These are phyloP conservation scores for Cryptococcus sp. DNA, from an alignment of 1,284 basidiomycete species.

Conservation along the genomic window DNA sequence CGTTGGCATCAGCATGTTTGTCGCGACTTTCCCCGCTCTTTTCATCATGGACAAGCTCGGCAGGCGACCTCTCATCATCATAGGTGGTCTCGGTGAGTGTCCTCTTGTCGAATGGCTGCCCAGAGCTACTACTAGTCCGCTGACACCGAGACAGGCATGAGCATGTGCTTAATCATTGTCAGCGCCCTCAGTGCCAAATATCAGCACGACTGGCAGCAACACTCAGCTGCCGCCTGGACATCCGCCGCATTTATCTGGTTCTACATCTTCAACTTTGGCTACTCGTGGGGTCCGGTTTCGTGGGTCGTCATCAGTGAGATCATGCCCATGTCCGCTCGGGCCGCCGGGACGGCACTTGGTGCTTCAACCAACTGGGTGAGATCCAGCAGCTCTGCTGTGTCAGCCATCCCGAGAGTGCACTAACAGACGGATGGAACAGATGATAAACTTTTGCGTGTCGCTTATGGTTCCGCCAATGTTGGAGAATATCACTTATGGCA, in stretches of 20 bases:
- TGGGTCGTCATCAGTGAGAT: slow-evolving; percentile 30
- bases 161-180: slow-evolving; percentile 25
- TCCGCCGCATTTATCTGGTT: slow-evolving; percentile 27
- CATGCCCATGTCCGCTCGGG: slow-evolving; percentile 23
- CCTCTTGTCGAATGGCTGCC: too few species aligned
- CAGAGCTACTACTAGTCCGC: background rate
- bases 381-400: too few species aligned
- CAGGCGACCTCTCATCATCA: slow-evolving; percentile 27
- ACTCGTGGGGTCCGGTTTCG: slow-evolving; percentile 14
- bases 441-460: slow-evolving; percentile 26
- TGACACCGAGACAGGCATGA: slow-evolving; percentile 16
- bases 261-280: slow-evolving; percentile 25
- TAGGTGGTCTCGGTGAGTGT: slow-evolving; percentile 12
- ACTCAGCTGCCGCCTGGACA: slow-evolving; percentile 18
- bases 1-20: slow-evolving; percentile 44
- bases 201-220: slow-evolving; percentile 10
- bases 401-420: too few species aligned
- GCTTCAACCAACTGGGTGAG: slow-evolving; percentile 25
- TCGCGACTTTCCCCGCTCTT: slow-evolving; percentile 40
- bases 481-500: slow-evolving; percentile 18
- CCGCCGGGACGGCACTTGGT: slow-evolving; percentile 19
- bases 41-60: slow-evolving; percentile 36
- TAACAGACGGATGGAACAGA: background rate
- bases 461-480: slow-evolving; percentile 24
- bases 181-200: slow-evolving; percentile 20